Percentiles rank a stretch among this genome's conserved stretches.
These are phyloP conservation scores for Verticillium klebahnii DNA, from an alignment of 2,329 filamentous ascomycete species.

Conservation along the genomic window DNA sequence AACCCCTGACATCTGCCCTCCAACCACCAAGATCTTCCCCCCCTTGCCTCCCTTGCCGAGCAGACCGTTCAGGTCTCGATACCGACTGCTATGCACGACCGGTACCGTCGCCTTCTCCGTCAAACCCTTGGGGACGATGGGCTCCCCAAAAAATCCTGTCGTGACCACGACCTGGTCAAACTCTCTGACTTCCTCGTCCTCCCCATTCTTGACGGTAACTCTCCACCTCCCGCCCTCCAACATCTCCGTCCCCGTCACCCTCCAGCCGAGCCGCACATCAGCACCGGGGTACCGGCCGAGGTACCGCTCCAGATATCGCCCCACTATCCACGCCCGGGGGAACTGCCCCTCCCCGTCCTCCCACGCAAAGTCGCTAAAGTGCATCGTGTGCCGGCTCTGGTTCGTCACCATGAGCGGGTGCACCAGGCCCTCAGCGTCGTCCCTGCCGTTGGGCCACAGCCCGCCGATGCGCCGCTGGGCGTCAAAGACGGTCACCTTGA, in stretches of 20 bases:
- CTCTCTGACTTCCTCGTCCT: conserved; percentile 34
- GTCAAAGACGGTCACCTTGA: conserved; percentile 69
- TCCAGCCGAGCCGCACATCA: conserved; percentile 44
- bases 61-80: conserved; percentile 50
- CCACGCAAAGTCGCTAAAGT: conserved; percentile 71
- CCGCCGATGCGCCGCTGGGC: conserved; percentile 62
- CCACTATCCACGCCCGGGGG: conserved; percentile 73
- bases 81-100: conserved; percentile 64
- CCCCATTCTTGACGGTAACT: conserved; percentile 30
- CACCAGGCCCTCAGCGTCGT: conserved; percentile 46
- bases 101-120: conserved; percentile 30
- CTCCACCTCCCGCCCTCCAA: conserved; percentile 30
- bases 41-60: conserved; percentile 34
- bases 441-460: conserved; percentile 62
- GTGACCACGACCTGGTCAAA: conserved; percentile 72
- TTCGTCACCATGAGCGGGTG: conserved; percentile 69
- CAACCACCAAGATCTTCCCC: conserved; percentile 67
- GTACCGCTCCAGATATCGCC: conserved; percentile 66
- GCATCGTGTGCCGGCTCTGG: conserved; percentile 71
- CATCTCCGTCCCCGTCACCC: conserved; percentile 36
- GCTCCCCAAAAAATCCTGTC: conserved; percentile 71
- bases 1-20: conserved; percentile 78
- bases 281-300: conserved; percentile 45
- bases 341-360: conserved; percentile 55
- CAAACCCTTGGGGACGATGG: conserved; percentile 37